Base-by-base conservation (phyloP, 352 stramenopile genomes). In the Globisporangium echinulatum region DNA sequence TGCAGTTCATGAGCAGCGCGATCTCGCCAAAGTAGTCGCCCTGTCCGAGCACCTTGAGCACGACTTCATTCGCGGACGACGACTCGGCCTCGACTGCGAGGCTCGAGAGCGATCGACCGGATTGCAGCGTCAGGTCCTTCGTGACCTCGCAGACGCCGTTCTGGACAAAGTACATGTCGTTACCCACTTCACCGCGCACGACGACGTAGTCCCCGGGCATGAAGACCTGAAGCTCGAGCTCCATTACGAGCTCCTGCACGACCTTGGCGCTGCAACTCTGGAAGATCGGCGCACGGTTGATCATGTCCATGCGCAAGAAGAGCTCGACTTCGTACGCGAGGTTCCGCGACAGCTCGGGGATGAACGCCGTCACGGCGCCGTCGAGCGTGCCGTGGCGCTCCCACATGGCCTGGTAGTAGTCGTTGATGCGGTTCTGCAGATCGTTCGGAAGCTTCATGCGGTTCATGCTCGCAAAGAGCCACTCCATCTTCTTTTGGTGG, bases 161-260 rank as follows among this genome's bases (percentile, higher is more conserved):
- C 52, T 95, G 82, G 6, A 95, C 80, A 67, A 95, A 95, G 61
- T 93, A 95, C 85, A 95, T 95, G 59, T 95, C 85, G 49, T 90
- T 88, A 0, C 83, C 85, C 7, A 93, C 77, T 60, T 93, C 83
- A 0, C 85, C 85, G 7, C 82, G 78, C 11, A 92, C 81, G 38
- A 95, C 80, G 37, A 93, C 66, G 54, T 92, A 95, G 57, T 95
- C 85, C 13, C 84, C 80, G 0, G 85, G 82, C 80, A 95, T 90
- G 56, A 91, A 93, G 5, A 95, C 79, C 49, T 93, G 79, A 10
- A 92, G 59, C 49, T 88, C 79, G 1, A 95, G 70, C 51, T 89
- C 76, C 81, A 92, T 87, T 7, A 95, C 83, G 3, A 93, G 68
- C 52, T 92, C 83, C 42, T 92, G 82, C 0, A 95, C 82, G 9